phyloP scores from a whole-genome alignment of 192 early-diverging fungal genomes.

The Entomortierella lignicola region DNA sequence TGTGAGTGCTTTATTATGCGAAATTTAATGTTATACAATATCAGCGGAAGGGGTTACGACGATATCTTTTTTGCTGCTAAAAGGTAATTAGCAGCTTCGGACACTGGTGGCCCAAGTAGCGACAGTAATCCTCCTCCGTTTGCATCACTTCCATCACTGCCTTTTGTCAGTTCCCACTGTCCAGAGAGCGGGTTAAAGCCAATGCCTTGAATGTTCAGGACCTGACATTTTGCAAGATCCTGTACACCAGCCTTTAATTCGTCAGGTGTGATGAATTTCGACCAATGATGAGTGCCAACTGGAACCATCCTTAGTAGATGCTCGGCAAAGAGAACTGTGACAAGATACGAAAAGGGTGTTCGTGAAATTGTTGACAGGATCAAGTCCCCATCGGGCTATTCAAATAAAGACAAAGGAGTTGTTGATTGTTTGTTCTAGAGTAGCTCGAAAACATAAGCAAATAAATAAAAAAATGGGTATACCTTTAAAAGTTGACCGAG shows the following conservation, averaged over 20 bases:
- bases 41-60: not conserved
- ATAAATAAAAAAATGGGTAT: not conserved
- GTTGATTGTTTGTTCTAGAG: no score
- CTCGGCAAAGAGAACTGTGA: slow-evolving; percentile 89
- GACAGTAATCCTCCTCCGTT: slow-evolving; percentile 19
- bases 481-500: slow-evolving; percentile 76
- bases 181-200: slow-evolving; percentile 65
- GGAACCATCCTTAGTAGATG: slow-evolving; percentile 82
- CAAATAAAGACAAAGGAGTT: no score
- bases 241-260: slow-evolving; percentile 71
- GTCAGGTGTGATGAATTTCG: slow-evolving; percentile 85
- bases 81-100: slow-evolving; percentile 61
- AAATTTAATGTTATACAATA: not conserved
- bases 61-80: slow-evolving; percentile 50
- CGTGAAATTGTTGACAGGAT: slow-evolving; percentile 95
- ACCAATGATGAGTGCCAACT: slow-evolving; percentile 85
- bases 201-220: slow-evolving; percentile 66
- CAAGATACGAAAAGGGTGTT: slow-evolving; percentile 75
- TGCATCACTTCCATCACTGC: slow-evolving; percentile 23
- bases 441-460: not conserved
- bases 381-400: slow-evolving; percentile 72
- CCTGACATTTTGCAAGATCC: slow-evolving; percentile 56
- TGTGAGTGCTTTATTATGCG: not conserved
- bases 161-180: slow-evolving; percentile 53
- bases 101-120: slow-evolving; percentile 20